Conservation (phyloP, 2,329 filamentous ascomycete species). For the Chaetothyriales sp. region DNA sequence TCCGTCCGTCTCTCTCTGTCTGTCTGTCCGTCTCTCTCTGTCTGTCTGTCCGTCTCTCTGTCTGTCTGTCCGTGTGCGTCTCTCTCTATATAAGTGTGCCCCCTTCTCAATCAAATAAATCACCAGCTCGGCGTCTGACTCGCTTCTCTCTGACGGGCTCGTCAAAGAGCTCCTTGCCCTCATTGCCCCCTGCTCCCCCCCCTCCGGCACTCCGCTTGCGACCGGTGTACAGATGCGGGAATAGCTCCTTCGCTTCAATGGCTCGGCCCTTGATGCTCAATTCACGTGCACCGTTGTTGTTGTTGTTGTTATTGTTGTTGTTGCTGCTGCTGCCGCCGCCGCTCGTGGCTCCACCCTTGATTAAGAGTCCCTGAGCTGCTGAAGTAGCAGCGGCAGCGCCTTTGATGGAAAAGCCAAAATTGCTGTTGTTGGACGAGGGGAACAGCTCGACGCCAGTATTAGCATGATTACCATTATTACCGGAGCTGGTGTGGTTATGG, state of each 20-base stretch:
- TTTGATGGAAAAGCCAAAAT: constrained; percentile 43
- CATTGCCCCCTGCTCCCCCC: constrained; percentile 30
- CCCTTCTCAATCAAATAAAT: constrained; percentile 52
- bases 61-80: too few relatives aligned
- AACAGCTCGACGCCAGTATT: constrained; percentile 28
- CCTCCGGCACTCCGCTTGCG: background rate
- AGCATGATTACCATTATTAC: too few relatives aligned
- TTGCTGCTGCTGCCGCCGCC: constrained; percentile 20
- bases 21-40: background rate
- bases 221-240: constrained; percentile 43
- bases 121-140: constrained; percentile 53
- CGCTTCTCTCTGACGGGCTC: constrained; percentile 38
- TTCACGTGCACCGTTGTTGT: constrained; percentile 29
- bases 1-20: too few relatives aligned
- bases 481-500: constrained; percentile 5
- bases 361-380: too few relatives aligned
- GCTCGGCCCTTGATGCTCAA: constrained; percentile 60
- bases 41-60: background rate
- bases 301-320: constrained; percentile 16
- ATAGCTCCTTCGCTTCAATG: constrained; percentile 49
- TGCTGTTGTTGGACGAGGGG: constrained; percentile 10
- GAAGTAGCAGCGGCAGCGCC: constrained; percentile 28
- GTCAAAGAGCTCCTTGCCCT: constrained; percentile 56
- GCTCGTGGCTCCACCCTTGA: constrained; percentile 26
- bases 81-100: too few relatives aligned